Conservation (phyloP, 805 yeast species). For the Cyberlindnera mississippiensis region DNA sequence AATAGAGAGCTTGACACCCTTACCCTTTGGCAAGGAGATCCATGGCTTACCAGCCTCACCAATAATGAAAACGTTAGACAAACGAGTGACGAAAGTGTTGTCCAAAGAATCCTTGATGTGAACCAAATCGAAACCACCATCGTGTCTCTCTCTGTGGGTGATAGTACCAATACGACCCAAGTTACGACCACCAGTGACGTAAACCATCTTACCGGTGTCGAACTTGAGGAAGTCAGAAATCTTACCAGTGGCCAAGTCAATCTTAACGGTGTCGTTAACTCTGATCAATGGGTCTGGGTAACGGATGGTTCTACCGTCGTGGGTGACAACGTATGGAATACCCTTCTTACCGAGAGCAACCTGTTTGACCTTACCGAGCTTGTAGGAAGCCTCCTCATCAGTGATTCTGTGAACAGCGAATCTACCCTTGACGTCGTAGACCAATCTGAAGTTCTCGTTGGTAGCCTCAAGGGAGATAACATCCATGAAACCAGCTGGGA, state of each 20-base stretch:
- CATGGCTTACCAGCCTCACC: conserved; percentile 95
- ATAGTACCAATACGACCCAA: conserved; percentile 97
- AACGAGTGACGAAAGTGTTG: conserved; percentile 94
- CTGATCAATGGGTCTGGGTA: conserved; percentile 98
- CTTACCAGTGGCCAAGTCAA: conserved; percentile 95
- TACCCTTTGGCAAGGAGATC: conserved; percentile 97
- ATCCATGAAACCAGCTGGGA: conserved; percentile 99
- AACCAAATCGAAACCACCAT: conserved; percentile 96
- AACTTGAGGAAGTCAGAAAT: conserved; percentile 84
- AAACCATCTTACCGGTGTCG: conserved; percentile 87
- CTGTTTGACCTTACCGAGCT: conserved; percentile 96
- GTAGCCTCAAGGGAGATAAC: conserved; percentile 96
- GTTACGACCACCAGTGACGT: conserved; percentile 98
- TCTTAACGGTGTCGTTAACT: conserved; percentile 97
- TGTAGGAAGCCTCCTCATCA: conserved; percentile 97
- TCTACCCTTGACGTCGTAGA: conserved; percentile 98
- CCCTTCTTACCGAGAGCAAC: conserved; percentile 98
- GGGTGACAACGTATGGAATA: conserved; percentile 97
- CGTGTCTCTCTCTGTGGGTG: conserved; percentile 95
- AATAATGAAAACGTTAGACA: conserved; percentile 86
- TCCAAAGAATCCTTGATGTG: conserved; percentile 94
- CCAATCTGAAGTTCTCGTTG: conserved; percentile 98
- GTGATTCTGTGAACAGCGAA: conserved; percentile 99
- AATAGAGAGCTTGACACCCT: conserved; percentile 94
- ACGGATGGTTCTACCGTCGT: conserved; percentile 99